Conservation (phyloP, 345 rosid species). For the Lagerstroemia speciosa region DNA sequence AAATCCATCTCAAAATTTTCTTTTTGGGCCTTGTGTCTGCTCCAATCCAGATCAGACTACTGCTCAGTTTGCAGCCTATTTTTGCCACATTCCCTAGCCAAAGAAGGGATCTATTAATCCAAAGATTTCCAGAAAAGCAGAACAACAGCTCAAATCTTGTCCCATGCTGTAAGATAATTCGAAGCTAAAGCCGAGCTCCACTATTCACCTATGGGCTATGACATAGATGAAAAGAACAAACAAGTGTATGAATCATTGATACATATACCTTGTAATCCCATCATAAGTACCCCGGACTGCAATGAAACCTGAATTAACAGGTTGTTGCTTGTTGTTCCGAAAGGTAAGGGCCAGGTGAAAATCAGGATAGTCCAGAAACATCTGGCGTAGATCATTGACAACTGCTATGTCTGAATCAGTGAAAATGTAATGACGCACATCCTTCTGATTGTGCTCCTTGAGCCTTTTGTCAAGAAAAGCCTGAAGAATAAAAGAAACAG, state of each 20-base stretch:
- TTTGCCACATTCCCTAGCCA: background rate
- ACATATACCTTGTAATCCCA: constrained; percentile 53
- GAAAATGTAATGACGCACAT: constrained; percentile 55
- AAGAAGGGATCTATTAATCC: background rate
- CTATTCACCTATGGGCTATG: background rate
- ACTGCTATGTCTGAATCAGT: constrained; percentile 86
- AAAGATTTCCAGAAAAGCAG: background rate
- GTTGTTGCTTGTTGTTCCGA: constrained; percentile 90
- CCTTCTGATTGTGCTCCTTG: constrained; percentile 31
- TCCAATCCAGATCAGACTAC: background rate
- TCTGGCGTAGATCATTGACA: constrained; percentile 53
- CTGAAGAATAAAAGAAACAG: constrained; percentile 24
- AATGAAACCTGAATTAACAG: constrained; percentile 87
- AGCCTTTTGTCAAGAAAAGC: constrained; percentile 58
- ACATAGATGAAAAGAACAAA: background rate
- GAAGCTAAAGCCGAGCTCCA: background rate
- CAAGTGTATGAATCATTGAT: background rate
- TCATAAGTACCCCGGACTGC: constrained; percentile 86
- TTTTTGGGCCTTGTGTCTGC: background rate
- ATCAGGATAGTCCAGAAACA: constrained; percentile 44
- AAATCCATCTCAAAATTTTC: background rate
- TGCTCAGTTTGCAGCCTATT: background rate
- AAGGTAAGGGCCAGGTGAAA: constrained; percentile 85
- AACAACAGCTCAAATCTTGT: background rate
- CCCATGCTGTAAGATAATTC: background rate